Conservation (phyloP, 306 rosid species). For the Quercus wislizeni region DNA sequence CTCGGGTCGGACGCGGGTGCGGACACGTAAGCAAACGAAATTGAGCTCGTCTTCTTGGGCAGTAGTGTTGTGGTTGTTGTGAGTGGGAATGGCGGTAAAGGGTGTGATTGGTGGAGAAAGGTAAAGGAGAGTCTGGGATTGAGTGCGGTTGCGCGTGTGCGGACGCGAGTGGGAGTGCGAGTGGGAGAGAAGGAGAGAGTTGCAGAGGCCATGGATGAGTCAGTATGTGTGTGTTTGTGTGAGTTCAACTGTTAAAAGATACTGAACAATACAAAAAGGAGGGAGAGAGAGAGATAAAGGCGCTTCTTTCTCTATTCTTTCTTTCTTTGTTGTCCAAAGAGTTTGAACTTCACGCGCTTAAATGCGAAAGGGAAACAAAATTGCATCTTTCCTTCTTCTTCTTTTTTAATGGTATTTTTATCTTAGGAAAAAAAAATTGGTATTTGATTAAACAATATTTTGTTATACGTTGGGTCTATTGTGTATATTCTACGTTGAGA, state of each 20-base stretch:
- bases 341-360: neutral
- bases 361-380: neutral
- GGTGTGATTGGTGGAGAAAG: constrained; percentile 13
- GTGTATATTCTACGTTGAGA: too few relatives aligned
- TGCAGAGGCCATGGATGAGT: constrained; percentile 39
- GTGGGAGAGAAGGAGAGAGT: constrained; percentile 24
- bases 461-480: too few relatives aligned
- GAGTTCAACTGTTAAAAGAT: too few relatives aligned
- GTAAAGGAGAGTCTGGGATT: constrained; percentile 22
- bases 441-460: too few relatives aligned
- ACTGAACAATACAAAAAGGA: neutral
- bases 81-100: constrained; percentile 31
- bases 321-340: neutral
- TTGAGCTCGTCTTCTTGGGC: constrained; percentile 1
- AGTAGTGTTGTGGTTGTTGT: neutral
- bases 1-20: constrained; percentile 82
- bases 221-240: neutral
- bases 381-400: too few relatives aligned
- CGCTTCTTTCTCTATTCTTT: neutral
- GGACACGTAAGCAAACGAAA: constrained; percentile 59
- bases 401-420: too few relatives aligned
- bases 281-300: too few relatives aligned
- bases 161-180: constrained; percentile 16
- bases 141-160: neutral
- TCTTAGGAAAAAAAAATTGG: too few relatives aligned